Conservation (phyloP, 1,284 basidiomycete species). For the Somion occarium region DNA sequence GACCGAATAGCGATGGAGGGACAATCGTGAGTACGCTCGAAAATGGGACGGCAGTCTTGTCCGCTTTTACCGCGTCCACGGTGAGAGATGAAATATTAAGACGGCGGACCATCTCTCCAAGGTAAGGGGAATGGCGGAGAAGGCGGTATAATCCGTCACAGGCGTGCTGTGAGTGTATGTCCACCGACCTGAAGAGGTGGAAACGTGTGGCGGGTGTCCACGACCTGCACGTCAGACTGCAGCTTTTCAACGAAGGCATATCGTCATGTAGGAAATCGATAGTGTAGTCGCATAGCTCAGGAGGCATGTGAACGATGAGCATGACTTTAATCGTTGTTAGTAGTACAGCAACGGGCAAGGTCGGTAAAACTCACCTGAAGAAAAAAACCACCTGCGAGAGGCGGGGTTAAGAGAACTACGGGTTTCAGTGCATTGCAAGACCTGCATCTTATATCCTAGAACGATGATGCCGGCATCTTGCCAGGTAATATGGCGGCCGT, state of each 20-base stretch:
- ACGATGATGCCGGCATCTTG: no score
- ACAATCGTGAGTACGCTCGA: not conserved
- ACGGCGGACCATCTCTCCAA: conserved; percentile 24
- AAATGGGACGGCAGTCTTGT: not conserved
- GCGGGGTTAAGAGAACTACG: no score
- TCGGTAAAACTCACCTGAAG: not conserved
- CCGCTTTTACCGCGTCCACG: not conserved
- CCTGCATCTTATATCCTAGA: no score
- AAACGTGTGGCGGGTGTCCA: conserved; percentile 33
- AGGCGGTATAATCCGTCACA: conserved; percentile 18
- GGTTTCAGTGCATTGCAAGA: no score
- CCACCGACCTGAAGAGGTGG: conserved; percentile 30
- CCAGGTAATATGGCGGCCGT: no score
- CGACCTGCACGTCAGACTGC: conserved; percentile 30
- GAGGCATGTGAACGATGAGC: conserved; percentile 19
- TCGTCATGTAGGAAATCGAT: conserved; percentile 34
- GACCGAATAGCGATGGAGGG: not conserved
- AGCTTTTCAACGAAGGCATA: conserved; percentile 23
- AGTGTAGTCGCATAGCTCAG: conserved; percentile 33
- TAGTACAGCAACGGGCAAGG: not conserved
- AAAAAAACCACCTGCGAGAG: not conserved
- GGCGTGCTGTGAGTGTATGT: conserved; percentile 15
- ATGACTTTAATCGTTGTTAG: not conserved
- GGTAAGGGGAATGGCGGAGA: conserved; percentile 15
- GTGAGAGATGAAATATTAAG: conserved; percentile 6